phyloP scores from a whole-genome alignment of 148 eudicot genomes.

The Arctostaphylos glauca region DNA sequence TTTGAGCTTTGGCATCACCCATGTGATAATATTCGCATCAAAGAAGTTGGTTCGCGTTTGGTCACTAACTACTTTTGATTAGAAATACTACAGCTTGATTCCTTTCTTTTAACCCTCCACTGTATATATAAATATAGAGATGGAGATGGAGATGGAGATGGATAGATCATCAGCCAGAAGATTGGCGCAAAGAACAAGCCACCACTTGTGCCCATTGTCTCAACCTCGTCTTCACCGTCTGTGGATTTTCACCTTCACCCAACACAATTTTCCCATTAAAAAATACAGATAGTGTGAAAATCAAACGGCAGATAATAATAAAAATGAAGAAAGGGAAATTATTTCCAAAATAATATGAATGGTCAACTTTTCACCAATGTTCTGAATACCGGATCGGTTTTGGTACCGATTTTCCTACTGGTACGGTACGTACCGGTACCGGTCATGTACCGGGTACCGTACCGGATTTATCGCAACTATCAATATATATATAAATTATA shows the following conservation, averaged over 20 bases:
- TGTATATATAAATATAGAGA: not conserved
- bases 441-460: too few relatives aligned
- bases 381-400: too few relatives aligned
- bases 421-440: too few relatives aligned
- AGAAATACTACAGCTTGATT: not conserved
- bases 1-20: not conserved
- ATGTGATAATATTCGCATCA: constrained; percentile 1
- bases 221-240: constrained; percentile 72
- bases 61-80: not conserved
- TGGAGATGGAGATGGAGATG: not conserved
- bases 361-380: too few relatives aligned
- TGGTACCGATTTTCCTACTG: too few relatives aligned
- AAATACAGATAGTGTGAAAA: not conserved
- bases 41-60: not conserved
- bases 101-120: not conserved
- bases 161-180: constrained; percentile 18
- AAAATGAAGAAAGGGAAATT: not conserved
- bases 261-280: not conserved
- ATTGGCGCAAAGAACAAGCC: constrained; percentile 81
- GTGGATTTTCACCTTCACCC: constrained; percentile 65
- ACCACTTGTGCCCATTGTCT: constrained; percentile 91
- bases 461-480: too few relatives aligned
- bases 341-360: too few relatives aligned
- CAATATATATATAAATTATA: too few relatives aligned
- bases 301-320: not conserved